These are phyloP conservation scores for Chloromonas sp. DNA, from an alignment of 163 green algal species.

Conservation along the genomic window DNA sequence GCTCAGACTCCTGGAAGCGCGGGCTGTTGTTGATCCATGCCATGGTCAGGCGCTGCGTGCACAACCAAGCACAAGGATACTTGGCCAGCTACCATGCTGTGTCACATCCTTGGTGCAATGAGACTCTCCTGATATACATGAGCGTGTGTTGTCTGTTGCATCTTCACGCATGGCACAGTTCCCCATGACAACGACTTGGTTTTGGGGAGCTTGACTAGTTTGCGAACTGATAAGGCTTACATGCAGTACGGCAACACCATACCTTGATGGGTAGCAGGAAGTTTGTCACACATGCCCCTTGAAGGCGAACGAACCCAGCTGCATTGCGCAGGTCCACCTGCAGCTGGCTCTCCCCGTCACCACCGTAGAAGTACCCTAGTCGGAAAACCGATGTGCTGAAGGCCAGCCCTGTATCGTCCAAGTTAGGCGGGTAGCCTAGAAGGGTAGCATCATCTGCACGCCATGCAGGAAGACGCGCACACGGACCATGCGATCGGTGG, in stretches of 20 bases:
- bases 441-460: background rate
- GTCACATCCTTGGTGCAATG: too few species aligned
- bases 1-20: conserved; percentile 26
- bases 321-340: conserved; percentile 60
- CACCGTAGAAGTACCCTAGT: conserved; percentile 60
- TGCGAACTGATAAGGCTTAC: too few species aligned
- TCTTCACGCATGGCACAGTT: too few species aligned
- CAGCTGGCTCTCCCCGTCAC: conserved; percentile 59
- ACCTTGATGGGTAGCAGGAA: conserved; percentile 65
- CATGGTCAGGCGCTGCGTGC: conserved; percentile 11
- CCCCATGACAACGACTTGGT: too few species aligned
- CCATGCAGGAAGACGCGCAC: background rate
- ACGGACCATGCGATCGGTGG: too few species aligned
- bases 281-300: conserved; percentile 48
- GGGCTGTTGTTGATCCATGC: conserved; percentile 17
- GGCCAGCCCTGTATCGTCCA: conserved; percentile 58
- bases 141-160: too few species aligned
- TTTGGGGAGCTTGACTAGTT: too few species aligned
- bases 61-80: conserved; percentile 1
- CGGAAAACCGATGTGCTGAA: conserved; percentile 23
- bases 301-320: conserved; percentile 63
- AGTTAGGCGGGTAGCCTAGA: background rate
- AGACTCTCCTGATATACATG: too few species aligned
- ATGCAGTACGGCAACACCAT: too few species aligned
- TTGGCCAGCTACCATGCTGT: conserved; percentile 10